These are phyloP conservation scores for Podochytrium sp. DNA, from an alignment of 192 early-diverging fungal species.

Conservation along the genomic window DNA sequence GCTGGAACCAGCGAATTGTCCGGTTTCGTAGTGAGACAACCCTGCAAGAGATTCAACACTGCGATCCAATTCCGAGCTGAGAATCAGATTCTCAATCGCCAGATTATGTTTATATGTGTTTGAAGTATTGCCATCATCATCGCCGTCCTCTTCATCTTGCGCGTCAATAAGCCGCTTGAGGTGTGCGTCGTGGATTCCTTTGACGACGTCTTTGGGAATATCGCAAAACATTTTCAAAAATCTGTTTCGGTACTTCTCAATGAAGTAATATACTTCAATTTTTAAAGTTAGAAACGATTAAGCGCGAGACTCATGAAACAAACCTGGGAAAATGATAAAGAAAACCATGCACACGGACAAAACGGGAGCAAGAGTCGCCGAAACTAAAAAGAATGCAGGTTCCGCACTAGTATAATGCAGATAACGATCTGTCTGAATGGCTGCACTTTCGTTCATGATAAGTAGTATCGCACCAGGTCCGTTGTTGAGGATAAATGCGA, in stretches of 20 bases:
- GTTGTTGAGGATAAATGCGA: conserved; percentile 27
- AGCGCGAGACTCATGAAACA: too few relatives aligned
- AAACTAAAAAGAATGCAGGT: conserved; percentile 1
- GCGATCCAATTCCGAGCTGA: not conserved
- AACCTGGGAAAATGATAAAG: conserved; percentile 36
- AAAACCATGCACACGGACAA: conserved; percentile 29
- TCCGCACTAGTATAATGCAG: not conserved
- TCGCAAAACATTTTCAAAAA: conserved; percentile 43
- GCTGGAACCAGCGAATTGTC: not conserved
- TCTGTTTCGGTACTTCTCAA: conserved; percentile 26
- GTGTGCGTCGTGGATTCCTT: conserved; percentile 45
- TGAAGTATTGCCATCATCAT: conserved; percentile 7
- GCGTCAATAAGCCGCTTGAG: conserved; percentile 13
- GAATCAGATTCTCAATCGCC: not conserved
- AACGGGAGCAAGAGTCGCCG: conserved; percentile 28
- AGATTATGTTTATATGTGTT: not conserved
- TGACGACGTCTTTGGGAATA: conserved; percentile 50
- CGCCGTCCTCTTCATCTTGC: conserved; percentile 37
- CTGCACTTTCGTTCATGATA: conserved; percentile 32
- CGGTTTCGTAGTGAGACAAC: not conserved
- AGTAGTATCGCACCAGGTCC: conserved; percentile 23
- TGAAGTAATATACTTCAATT: conserved; percentile 37
- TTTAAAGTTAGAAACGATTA: too few relatives aligned
- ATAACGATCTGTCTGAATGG: not conserved
- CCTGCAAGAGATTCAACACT: too few relatives aligned